Base-by-base conservation (phyloP, 805 yeast genomes). In the Candida montana region DNA sequence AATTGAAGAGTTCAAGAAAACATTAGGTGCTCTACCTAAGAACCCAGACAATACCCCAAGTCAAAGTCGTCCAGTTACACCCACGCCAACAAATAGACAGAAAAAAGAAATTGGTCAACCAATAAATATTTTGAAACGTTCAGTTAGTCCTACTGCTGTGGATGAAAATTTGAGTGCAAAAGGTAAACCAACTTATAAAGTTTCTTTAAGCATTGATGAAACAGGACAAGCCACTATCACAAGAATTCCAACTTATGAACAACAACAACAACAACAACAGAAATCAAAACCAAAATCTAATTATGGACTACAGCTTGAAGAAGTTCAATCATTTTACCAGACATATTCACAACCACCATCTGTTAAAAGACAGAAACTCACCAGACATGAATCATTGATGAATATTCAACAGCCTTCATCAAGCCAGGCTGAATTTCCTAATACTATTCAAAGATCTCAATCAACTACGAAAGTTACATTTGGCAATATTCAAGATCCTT, bases 181-280 rank as follows among this genome's bases (percentile, higher is more conserved):
- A 13, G n/a, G 11, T 26, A 7, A 37, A 31, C 41, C 24, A 7
- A 9, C 38, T 7, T 55, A 44, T 20, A 45, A 46, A 37, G 18
- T 55, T 7, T 31, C 44, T 16, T 41, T 57, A 34, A 39, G 43
- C 18, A 42, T 55, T 34, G 59, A 57, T 42, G 61, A 57, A 40
- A 41, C 27, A 24, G 61, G 61, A 7, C 51, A 50, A 31, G 61
- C 61, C 2, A 42, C 35, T 34, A 33, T 57, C 15, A 49, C 44
- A 7, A 54, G 47, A 30, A 35, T 41, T 3, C 33, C 28, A 13
- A 15, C 39, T 4, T 18, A 19, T 12, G 21, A 27, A 18, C 10
- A 38, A 3, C 32, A 43, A 15, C 17, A 39, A 10, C 18, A 31
- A 13, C 31, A 50, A 37, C 24, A 21, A 21, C 24, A 6, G 9